Evolutionary conservation across 306 rosid genomes (phyloP).

Genomic region (Acacia confusa): DNA sequence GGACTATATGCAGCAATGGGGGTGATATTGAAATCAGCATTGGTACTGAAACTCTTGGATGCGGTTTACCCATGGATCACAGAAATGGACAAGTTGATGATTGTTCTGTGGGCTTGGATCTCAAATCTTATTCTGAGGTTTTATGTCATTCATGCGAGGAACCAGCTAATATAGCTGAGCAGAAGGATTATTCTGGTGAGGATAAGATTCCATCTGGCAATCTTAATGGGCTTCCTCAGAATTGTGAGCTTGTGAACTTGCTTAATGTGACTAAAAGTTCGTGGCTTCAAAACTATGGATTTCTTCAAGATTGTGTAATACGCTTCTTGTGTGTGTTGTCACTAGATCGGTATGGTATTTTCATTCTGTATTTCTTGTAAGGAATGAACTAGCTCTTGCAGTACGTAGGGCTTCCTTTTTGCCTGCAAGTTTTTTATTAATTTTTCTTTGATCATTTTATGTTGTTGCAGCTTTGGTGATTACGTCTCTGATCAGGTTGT

Average conservation of each 20-base stretch:
- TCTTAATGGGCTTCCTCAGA: conserved; percentile 51
- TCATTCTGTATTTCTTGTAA: conserved; percentile 19
- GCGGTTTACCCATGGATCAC: conserved; percentile 46
- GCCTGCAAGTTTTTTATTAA: not conserved
- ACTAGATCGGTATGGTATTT: conserved; percentile 77
- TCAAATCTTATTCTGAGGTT: conserved; percentile 44
- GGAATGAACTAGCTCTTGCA: conserved; percentile 5
- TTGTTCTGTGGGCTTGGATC: conserved; percentile 50
- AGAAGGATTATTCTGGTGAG: conserved; percentile 41
- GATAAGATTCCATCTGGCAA: conserved; percentile 48
- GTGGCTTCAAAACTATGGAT: conserved; percentile 83
- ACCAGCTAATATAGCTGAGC: conserved; percentile 35
- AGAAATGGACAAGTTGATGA: conserved; percentile 49
- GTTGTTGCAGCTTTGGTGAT: conserved; percentile 90
- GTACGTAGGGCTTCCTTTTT: not conserved
- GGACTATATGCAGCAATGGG: conserved; percentile 47
- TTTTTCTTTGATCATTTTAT: conserved; percentile 20
- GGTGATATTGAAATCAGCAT: conserved; percentile 44
- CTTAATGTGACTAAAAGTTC: conserved; percentile 83
- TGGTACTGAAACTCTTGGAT: conserved; percentile 50
- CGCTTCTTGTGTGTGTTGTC: conserved; percentile 89
- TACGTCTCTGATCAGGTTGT: conserved; percentile 99
- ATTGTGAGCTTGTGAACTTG: conserved; percentile 63
- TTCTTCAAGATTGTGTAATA: conserved; percentile 92
- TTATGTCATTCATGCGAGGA: conserved; percentile 37